These are phyloP conservation scores for Epichloe uncinata DNA, from an alignment of 2,329 filamentous ascomycete species.

Conservation along the genomic window DNA sequence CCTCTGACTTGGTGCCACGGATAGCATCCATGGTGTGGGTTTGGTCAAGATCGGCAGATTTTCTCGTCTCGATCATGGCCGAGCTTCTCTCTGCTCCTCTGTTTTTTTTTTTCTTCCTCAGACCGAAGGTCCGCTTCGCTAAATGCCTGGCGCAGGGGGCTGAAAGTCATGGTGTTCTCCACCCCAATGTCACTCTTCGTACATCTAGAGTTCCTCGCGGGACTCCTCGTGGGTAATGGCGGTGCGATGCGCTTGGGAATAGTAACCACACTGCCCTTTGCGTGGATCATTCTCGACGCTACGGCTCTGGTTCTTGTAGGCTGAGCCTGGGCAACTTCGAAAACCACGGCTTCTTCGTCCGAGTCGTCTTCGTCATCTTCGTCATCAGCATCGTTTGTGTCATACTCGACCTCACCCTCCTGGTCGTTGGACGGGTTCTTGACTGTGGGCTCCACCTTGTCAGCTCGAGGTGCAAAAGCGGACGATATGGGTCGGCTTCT, in stretches of 20 bases:
- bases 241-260: constrained; percentile 73
- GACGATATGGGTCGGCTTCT: constrained; percentile 1
- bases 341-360: constrained; percentile 51
- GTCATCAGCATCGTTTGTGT: constrained; percentile 23
- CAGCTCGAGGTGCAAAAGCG: constrained; percentile 5
- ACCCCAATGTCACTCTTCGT: constrained; percentile 44
- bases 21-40: not conserved
- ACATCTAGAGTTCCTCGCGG: constrained; percentile 44
- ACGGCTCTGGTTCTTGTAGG: constrained; percentile 42
- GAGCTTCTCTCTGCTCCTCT: not conserved
- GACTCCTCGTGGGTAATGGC: constrained; percentile 64
- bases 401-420: constrained; percentile 12
- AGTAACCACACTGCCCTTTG: constrained; percentile 67
- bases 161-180: constrained; percentile 39
- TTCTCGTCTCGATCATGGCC: not conserved
- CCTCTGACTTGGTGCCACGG: not conserved
- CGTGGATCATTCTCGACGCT: constrained; percentile 52
- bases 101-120: constrained; percentile 10
- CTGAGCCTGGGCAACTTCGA: constrained; percentile 49
- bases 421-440: constrained; percentile 13
- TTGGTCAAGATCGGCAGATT: not conserved
- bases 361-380: constrained; percentile 35
- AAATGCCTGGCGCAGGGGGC: constrained; percentile 39
- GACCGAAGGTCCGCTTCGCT: constrained; percentile 17
- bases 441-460: constrained; percentile 13